Base-by-base conservation (phyloP, 805 yeast species). In the Yarrowia sp. region DNA sequence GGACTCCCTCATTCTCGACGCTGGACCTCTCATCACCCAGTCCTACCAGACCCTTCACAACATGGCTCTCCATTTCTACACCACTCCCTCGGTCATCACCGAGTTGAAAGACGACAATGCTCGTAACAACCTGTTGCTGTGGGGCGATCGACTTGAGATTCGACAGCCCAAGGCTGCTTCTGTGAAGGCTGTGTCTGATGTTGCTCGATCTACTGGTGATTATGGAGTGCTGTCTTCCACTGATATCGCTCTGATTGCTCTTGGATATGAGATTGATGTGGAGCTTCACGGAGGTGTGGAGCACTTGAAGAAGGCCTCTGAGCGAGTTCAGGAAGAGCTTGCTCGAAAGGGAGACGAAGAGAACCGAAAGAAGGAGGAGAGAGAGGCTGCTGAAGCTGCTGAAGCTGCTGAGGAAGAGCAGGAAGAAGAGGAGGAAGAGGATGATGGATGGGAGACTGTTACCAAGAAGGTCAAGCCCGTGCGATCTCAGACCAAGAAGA, bases 131-230 rank as follows among this genome's bases (percentile, higher is more conserved):
- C 78, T 95, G 48, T 78, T 84, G 55, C 78, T 92, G 9, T 92
- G 98, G 97, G 89, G 86, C 31, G 92, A 90, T 53, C 75, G 77
- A 13, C 78, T 95, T 61, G 78, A 88, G 14, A 72, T 78, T 15
- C 83, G 92, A 76, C 98, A 92, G 69, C 99, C 99, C 3, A 83
- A 80, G 65, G 78, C 83, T 6, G 85, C 77, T 39, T 82, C 82
- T 41, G 82, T 93, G 42, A 83, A 83, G 67, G 83, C 81, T 67
- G 96, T 92, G 9, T 78, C 83, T 6, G 85, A 82, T 4, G 93
- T 95, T 77, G 87, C 98, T 11, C 87, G 83, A 71, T 78, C 88
- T 57, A 92, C 98, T 0, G 99, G 99, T 74, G 99, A 95, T 78
- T 89, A 80, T 69, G 78, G 89, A 4, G 99, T 93, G 4, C 81